A percentile compares a stretch with the other conserved stretches of the same genome.
These are phyloP conservation scores for Talaromyces liani DNA, from an alignment of 495 filamentous ascomycete genomes.

Conservation along the genomic window DNA sequence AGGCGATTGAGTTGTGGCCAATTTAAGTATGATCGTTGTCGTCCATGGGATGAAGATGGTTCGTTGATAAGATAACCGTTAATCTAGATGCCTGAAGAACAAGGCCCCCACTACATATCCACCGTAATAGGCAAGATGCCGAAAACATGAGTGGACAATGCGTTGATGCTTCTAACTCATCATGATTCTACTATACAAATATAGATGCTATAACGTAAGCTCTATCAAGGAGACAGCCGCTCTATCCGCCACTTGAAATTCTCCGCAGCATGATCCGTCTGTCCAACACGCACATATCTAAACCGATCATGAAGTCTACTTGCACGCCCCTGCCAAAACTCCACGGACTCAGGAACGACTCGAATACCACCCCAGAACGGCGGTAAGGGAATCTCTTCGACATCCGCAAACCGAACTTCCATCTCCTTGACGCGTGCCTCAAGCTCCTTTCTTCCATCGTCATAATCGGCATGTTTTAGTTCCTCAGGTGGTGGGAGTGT, in stretches of 20 bases:
- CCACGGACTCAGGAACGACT: conserved; percentile 74
- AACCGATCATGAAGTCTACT: conserved; percentile 93
- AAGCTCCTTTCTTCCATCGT: conserved; percentile 57
- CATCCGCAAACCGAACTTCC: conserved; percentile 62
- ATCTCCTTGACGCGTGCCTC: conserved; percentile 63
- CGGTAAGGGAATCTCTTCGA: conserved; percentile 77
- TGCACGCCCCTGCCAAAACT: conserved; percentile 91
- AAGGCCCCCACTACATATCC: neutral
- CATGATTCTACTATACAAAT: neutral
- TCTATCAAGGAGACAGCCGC: conserved; percentile 31
- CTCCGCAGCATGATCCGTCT: conserved; percentile 51
- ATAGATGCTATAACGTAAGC: neutral
- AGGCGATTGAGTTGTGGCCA: neutral
- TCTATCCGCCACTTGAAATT: conserved; percentile 40
- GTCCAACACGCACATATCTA: conserved; percentile 56
- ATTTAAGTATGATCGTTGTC: neutral
- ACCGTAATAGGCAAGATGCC: neutral
- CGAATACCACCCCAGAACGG: conserved; percentile 92
- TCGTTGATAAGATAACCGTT: neutral
- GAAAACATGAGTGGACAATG: neutral
- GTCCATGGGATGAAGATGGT: too few species aligned
- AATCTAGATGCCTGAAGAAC: neutral
- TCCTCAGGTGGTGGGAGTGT: conserved; percentile 36
- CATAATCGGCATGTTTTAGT: conserved; percentile 51
- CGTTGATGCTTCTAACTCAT: neutral